These are phyloP conservation scores for Lentinula sp. DNA, from an alignment of 768 basidiomycete genomes.

Conservation along the genomic window DNA sequence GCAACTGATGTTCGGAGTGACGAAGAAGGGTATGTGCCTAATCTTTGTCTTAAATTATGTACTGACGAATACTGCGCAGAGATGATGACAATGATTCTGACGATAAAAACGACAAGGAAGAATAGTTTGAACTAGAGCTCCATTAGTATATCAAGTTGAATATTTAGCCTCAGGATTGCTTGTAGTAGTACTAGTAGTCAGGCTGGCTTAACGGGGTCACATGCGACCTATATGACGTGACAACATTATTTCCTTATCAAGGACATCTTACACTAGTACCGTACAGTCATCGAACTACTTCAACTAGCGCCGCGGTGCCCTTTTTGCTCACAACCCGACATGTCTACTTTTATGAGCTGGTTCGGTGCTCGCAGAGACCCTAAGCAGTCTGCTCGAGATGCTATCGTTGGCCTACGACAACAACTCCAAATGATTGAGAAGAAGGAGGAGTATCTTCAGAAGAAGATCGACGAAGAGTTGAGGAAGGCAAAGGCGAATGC, in stretches of 20 bases:
- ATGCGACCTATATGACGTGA: background rate
- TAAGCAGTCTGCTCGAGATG: slow-evolving; percentile 82
- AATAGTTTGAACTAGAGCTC: background rate
- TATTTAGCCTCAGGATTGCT: no score
- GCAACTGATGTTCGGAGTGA: slow-evolving; percentile 87
- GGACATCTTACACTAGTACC: slow-evolving; percentile 20
- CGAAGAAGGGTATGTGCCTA: slow-evolving; percentile 41
- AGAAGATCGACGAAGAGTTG: slow-evolving; percentile 92
- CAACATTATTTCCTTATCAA: slow-evolving; percentile 27
- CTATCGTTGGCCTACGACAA: slow-evolving; percentile 88
- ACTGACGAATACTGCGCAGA: background rate
- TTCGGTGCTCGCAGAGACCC: slow-evolving; percentile 81
- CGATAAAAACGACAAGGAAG: slow-evolving; percentile 8
- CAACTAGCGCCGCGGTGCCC: slow-evolving; percentile 4
- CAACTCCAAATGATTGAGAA: slow-evolving; percentile 97
- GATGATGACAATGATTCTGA: background rate
- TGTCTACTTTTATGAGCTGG: slow-evolving; percentile 64
- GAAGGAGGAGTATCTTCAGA: slow-evolving; percentile 96
- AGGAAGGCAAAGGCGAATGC: slow-evolving; percentile 92
- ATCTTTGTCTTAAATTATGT: background rate
- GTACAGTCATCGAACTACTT: background rate
- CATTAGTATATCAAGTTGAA: background rate
- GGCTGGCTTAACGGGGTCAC: background rate
- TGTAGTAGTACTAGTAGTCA: no score
- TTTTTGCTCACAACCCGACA: background rate